Percentiles rank a stretch among this genome's conserved stretches.
phyloP scores from a whole-genome alignment of 2,329 filamentous ascomycete species.

The Aspergillus sp. region DNA sequence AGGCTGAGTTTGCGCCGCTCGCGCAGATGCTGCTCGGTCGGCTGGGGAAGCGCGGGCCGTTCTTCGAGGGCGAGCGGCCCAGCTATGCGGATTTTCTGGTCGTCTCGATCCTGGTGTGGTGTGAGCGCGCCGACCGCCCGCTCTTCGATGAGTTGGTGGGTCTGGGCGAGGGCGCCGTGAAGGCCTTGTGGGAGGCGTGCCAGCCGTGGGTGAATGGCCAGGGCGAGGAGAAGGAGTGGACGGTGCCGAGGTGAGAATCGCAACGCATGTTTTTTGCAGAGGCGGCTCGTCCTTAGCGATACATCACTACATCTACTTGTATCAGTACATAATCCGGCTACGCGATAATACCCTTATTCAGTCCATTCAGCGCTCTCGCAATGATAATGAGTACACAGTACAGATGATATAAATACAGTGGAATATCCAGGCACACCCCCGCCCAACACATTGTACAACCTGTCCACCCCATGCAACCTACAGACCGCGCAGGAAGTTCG shows the following conservation, averaged over 20 bases:
- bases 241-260: constrained; percentile 16
- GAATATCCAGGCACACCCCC: constrained; percentile 1
- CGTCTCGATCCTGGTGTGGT: constrained; percentile 24
- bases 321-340: background rate
- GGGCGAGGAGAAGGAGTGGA: constrained; percentile 34
- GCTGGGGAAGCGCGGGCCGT: constrained; percentile 31
- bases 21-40: constrained; percentile 27
- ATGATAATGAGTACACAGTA: background rate
- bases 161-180: constrained; percentile 28
- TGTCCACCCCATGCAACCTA: constrained; percentile 24
- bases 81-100: constrained; percentile 32
- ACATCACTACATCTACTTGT: background rate
- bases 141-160: constrained; percentile 23
- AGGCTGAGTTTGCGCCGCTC: constrained; percentile 20
- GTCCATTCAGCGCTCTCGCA: background rate
- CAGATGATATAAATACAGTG: constrained; percentile 1
- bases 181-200: constrained; percentile 28
- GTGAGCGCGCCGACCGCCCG: constrained; percentile 21
- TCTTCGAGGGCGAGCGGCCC: constrained; percentile 32
- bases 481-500: constrained; percentile 49
- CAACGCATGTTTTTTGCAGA: too few relatives aligned
- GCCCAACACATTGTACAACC: constrained; percentile 17
- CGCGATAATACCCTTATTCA: background rate
- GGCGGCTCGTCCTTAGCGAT: background rate
- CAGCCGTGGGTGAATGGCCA: constrained; percentile 32